These are phyloP conservation scores for Penicillium aurantiogriseum DNA, from an alignment of 2,329 filamentous ascomycete genomes.

Conservation along the genomic window DNA sequence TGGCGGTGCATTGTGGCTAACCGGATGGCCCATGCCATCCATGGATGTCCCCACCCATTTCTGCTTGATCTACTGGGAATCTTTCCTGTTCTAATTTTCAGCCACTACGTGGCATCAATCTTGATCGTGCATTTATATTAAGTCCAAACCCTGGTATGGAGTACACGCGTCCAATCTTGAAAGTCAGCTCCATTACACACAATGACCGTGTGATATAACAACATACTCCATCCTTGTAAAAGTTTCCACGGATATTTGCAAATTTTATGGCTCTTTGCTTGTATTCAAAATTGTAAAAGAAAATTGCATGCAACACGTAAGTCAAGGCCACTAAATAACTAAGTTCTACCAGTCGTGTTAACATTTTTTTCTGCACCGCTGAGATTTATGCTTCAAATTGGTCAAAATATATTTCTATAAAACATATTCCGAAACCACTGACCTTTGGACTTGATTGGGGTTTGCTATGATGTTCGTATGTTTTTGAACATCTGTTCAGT, in stretches of 20 bases:
- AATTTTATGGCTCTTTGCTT: too few species aligned
- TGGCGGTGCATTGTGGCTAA: slow-evolving; percentile 17
- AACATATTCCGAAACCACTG: background rate
- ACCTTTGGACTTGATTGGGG: too few species aligned
- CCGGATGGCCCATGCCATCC: background rate
- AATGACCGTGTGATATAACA: background rate
- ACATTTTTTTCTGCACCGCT: background rate
- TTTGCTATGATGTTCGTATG: background rate
- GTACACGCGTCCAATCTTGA: background rate
- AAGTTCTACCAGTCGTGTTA: background rate
- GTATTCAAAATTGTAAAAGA: background rate
- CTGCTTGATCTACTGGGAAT: slow-evolving; percentile 4
- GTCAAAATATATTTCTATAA: background rate
- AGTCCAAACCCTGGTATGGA: background rate
- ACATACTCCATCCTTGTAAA: background rate
- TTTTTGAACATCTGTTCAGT: background rate
- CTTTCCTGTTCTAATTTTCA: background rate
- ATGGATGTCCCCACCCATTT: background rate
- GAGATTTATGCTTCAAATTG: too few species aligned
- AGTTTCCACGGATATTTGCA: too few species aligned
- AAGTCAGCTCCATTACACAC: background rate
- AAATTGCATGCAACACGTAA: background rate
- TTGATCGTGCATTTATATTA: background rate
- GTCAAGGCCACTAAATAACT: background rate
- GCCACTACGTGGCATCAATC: slow-evolving; percentile 1